phyloP scores from a whole-genome alignment of 352 stramenopile species.

The Blastocystis sp. region DNA sequence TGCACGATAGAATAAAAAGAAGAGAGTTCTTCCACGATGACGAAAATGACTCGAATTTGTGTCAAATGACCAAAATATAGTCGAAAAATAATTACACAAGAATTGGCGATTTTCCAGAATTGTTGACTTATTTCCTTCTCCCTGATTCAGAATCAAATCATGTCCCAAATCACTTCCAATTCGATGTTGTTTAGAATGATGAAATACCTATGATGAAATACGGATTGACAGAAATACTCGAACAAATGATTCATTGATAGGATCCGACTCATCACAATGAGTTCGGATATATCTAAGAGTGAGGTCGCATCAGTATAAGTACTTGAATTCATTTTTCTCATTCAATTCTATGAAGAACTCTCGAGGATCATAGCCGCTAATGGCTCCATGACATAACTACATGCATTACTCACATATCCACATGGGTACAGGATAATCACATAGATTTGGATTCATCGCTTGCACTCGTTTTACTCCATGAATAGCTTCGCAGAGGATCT shows the following conservation, averaged over 20 bases:
- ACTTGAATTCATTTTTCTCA: background rate
- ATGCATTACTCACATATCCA: background rate
- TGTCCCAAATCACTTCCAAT: background rate
- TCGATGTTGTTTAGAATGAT: background rate
- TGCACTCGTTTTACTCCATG: background rate
- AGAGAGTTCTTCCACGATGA: background rate
- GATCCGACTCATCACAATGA: background rate
- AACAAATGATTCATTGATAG: background rate
- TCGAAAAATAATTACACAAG: slow-evolving; percentile 36
- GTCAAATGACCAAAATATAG: slow-evolving; percentile 6
- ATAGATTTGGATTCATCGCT: background rate
- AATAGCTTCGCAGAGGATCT: background rate
- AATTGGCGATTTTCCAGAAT: slow-evolving; percentile 11
- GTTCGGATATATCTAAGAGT: slow-evolving; percentile 6
- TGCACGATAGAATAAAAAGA: slow-evolving; percentile 6
- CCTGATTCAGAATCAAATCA: background rate
- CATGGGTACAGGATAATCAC: background rate
- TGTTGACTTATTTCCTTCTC: background rate
- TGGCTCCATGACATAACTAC: slow-evolving; percentile 1
- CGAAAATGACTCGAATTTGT: background rate
- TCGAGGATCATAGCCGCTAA: background rate
- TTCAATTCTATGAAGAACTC: background rate
- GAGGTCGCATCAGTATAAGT: background rate
- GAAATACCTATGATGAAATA: background rate
- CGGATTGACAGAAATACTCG: background rate